A percentile compares a stretch with the other conserved stretches of the same genome.
These are phyloP conservation scores for Hericium rajendrae DNA, from an alignment of 768 basidiomycete genomes.

Conservation along the genomic window DNA sequence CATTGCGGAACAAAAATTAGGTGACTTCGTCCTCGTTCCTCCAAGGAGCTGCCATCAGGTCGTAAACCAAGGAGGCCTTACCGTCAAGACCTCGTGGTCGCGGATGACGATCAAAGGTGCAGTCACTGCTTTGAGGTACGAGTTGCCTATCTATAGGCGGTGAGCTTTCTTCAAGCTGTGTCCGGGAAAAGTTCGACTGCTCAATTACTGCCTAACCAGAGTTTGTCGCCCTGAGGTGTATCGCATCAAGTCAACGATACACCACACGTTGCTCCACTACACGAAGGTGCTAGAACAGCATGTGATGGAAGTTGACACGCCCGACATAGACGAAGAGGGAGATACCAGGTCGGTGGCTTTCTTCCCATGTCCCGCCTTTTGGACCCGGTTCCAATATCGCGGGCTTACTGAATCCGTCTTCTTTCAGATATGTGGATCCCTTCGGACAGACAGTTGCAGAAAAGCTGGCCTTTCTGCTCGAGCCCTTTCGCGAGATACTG, in stretches of 20 bases:
- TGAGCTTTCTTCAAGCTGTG: conserved; percentile 17
- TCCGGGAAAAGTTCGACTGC: background rate
- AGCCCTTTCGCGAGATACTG: conserved; percentile 43
- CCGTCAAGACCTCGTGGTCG: conserved; percentile 81
- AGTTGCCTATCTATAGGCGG: conserved; percentile 76
- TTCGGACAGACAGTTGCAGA: conserved; percentile 3
- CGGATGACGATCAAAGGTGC: conserved; percentile 67
- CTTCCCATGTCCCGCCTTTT: no score
- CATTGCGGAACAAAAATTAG: conserved; percentile 61
- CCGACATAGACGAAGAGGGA: background rate
- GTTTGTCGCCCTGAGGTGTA: conserved; percentile 78
- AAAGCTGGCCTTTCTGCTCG: conserved; percentile 29
- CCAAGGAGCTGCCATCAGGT: conserved; percentile 80
- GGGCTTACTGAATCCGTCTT: no score
- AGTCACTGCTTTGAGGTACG: conserved; percentile 51
- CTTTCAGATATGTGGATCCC: background rate
- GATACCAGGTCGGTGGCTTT: no score
- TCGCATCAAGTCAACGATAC: conserved; percentile 58
- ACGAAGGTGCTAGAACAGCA: conserved; percentile 16
- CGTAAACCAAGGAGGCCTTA: conserved; percentile 70
- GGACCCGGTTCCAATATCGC: no score
- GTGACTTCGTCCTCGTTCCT: conserved; percentile 76
- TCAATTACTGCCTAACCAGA: conserved; percentile 26
- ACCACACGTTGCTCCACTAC: conserved; percentile 38
- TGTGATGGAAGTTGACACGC: background rate